phyloP scores from a whole-genome alignment of 1,284 basidiomycete genomes.

The Tetrapyrgos nigripes region DNA sequence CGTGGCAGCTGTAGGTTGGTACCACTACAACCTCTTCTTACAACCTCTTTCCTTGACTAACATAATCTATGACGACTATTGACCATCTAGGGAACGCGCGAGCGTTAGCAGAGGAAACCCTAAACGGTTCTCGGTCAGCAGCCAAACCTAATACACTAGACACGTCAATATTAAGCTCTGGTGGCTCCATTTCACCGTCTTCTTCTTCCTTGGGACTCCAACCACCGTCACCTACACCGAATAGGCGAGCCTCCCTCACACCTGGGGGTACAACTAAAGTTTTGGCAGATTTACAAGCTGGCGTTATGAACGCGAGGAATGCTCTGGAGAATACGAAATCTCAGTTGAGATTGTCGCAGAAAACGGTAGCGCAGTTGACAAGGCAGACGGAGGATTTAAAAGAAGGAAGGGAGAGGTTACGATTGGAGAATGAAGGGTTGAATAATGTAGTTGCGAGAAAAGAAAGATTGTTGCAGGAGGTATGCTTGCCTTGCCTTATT shows the following conservation, averaged over 20 bases:
- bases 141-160: constrained; percentile 25
- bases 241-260: constrained; percentile 61
- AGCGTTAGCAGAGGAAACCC: constrained; percentile 76
- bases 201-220: constrained; percentile 33
- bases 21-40: constrained; percentile 9
- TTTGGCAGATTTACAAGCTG: constrained; percentile 81
- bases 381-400: constrained; percentile 87
- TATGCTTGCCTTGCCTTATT: constrained; percentile 35
- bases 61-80: constrained; percentile 21
- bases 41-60: constrained; percentile 17
- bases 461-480: constrained; percentile 84
- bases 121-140: constrained; percentile 37
- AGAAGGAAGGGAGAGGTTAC: constrained; percentile 78
- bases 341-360: constrained; percentile 78
- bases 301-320: constrained; percentile 79
- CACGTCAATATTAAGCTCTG: constrained; percentile 31
- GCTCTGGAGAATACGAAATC: constrained; percentile 85
- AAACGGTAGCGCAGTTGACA: constrained; percentile 80
- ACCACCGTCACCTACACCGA: constrained; percentile 31
- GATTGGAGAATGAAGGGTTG: constrained; percentile 84
- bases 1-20: constrained; percentile 78
- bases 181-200: constrained; percentile 34
- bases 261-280: constrained; percentile 83
- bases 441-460: constrained; percentile 88
- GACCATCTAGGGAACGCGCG: constrained; percentile 73